Evolutionary conservation across 371 early-diverging fungal species (phyloP).

Genomic region (Mucor racemosus): DNA sequence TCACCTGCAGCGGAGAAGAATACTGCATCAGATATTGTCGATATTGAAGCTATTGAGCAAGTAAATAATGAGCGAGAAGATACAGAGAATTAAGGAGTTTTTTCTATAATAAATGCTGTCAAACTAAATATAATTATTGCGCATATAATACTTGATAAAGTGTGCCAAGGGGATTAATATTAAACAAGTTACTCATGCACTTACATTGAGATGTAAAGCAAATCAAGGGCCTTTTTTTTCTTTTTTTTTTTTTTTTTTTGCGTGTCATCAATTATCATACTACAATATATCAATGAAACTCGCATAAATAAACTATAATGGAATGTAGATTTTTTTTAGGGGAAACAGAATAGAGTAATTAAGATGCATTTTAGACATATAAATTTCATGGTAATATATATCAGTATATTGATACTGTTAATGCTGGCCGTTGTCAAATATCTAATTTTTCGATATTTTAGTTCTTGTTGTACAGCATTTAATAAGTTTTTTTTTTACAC

Average conservation of each 20-base stretch:
- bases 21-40: not conserved
- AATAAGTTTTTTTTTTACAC: no score
- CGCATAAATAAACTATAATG: not conserved
- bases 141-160: not conserved
- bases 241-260: not conserved
- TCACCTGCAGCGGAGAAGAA: slow-evolving; percentile 23
- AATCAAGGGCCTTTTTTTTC: slow-evolving; percentile 17
- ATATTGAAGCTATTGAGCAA: slow-evolving; percentile 2
- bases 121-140: not conserved
- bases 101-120: not conserved
- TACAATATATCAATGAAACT: not conserved
- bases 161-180: slow-evolving; percentile 2
- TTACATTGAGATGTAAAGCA: slow-evolving; percentile 15
- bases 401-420: no score
- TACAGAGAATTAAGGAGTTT: not conserved
- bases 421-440: no score
- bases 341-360: not conserved
- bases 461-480: no score
- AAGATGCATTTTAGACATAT: not conserved
- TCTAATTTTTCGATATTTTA: no score
- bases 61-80: not conserved
- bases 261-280: not conserved
- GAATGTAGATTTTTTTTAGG: slow-evolving; percentile 1
- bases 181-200: not conserved
- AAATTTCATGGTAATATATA: not conserved